A percentile compares a stretch with the other conserved stretches of the same genome.
phyloP scores from a whole-genome alignment of 2,329 filamentous ascomycete genomes.

The Dissoconium aciculare region DNA sequence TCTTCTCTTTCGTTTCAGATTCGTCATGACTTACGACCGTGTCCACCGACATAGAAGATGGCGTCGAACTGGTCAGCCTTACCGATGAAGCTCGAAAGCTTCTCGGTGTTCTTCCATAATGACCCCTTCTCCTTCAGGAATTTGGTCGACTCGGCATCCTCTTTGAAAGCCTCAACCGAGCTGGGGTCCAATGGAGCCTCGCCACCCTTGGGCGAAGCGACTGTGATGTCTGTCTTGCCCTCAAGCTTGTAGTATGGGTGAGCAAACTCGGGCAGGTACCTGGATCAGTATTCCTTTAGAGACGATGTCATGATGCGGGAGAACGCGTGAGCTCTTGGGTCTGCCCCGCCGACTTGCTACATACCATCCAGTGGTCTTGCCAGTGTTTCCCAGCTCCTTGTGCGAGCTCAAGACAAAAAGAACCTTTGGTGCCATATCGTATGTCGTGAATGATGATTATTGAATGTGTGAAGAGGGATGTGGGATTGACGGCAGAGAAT shows the following conservation, averaged over 20 bases:
- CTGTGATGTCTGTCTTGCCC: slow-evolving; percentile 24
- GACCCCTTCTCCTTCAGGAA: slow-evolving; percentile 38
- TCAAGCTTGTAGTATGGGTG: slow-evolving; percentile 27
- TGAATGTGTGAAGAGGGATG: too few species aligned
- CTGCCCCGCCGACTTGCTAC: too few species aligned
- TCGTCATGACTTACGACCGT: slow-evolving; percentile 38
- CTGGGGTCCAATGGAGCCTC: slow-evolving; percentile 25
- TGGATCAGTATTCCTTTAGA: too few species aligned
- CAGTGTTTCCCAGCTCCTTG: slow-evolving; percentile 29
- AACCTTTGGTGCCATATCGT: slow-evolving; percentile 39
- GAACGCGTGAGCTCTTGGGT: too few species aligned
- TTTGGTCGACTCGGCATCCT: slow-evolving; percentile 18
- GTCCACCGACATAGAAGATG: slow-evolving; percentile 45
- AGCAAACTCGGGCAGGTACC: slow-evolving; percentile 32
- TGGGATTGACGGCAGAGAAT: too few species aligned
- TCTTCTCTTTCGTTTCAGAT: too few species aligned
- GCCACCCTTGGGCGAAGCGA: slow-evolving; percentile 28
- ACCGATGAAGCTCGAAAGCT: slow-evolving; percentile 42
- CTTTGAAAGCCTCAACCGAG: slow-evolving; percentile 19
- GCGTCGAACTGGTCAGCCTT: slow-evolving; percentile 48
- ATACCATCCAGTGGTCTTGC: slow-evolving; percentile 53
- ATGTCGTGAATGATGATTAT: too few species aligned
- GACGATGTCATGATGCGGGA: neutral
- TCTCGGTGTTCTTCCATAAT: slow-evolving; percentile 49
- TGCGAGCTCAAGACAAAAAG: slow-evolving; percentile 58